Percentiles rank a stretch among this genome's conserved stretches.
These are phyloP conservation scores for Hippophae rhamnoides DNA, from an alignment of 306 rosid genomes.

Conservation along the genomic window DNA sequence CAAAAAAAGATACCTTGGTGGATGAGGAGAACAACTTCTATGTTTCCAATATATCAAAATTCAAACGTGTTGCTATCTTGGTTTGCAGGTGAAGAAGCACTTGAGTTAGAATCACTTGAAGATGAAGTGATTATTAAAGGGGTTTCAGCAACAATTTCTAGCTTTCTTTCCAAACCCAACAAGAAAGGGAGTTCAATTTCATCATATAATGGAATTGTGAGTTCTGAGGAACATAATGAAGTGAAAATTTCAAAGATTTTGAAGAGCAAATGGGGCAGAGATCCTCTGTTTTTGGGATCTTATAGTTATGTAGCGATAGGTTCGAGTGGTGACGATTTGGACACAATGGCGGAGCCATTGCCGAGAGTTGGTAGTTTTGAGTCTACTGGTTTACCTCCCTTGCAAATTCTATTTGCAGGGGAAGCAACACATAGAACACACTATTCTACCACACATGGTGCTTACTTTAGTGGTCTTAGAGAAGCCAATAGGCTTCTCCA, in stretches of 20 bases:
- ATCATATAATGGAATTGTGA: slow-evolving; percentile 35
- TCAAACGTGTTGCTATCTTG: slow-evolving; percentile 69
- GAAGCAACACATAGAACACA: slow-evolving; percentile 98
- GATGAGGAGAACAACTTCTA: slow-evolving; percentile 76
- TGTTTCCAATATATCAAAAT: slow-evolving; percentile 58
- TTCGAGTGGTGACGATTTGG: slow-evolving; percentile 82
- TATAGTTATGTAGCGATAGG: slow-evolving; percentile 82
- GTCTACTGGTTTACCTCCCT: slow-evolving; percentile 34
- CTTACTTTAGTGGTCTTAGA: slow-evolving; percentile 92
- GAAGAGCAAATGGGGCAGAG: slow-evolving; percentile 71
- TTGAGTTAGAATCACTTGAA: slow-evolving; percentile 57
- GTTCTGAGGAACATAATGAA: slow-evolving; percentile 20
- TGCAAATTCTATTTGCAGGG: slow-evolving; percentile 90
- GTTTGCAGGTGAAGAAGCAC: slow-evolving; percentile 88
- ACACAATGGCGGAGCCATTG: slow-evolving; percentile 80
- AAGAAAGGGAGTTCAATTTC: slow-evolving; percentile 18
- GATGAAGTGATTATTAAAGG: slow-evolving; percentile 66
- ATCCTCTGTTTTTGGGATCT: slow-evolving; percentile 84
- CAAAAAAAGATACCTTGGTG: slow-evolving; percentile 76
- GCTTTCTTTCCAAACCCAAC: slow-evolving; percentile 28
- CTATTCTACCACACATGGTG: slow-evolving; percentile 98
- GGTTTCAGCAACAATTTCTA: slow-evolving; percentile 52
- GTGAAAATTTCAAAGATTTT: slow-evolving; percentile 47
- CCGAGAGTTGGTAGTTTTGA: slow-evolving; percentile 36
- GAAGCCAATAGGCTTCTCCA: slow-evolving; percentile 93